These are phyloP conservation scores for Chloroidium sp. DNA, from an alignment of 163 green algal genomes.

Conservation along the genomic window DNA sequence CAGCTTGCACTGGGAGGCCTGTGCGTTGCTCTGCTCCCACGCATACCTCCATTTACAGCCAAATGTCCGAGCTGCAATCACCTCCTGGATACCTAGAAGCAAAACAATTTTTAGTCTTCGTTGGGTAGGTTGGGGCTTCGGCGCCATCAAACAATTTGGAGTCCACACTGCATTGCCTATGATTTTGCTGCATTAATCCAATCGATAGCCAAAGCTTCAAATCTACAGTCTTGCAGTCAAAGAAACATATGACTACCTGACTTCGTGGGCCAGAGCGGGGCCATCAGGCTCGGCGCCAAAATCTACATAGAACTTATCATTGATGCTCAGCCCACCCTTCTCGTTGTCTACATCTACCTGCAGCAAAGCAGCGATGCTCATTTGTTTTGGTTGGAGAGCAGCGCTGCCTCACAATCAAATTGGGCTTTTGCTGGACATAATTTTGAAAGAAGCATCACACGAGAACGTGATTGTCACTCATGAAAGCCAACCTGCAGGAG, in stretches of 20 bases:
- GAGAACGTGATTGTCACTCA: background rate
- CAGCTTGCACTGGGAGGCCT: too few species aligned
- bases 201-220: too few species aligned
- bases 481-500: slow-evolving; percentile 27
- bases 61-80: slow-evolving; percentile 77
- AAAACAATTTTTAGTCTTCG: background rate
- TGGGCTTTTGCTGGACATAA: background rate
- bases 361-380: too few species aligned
- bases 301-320: slow-evolving; percentile 42
- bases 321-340: slow-evolving; percentile 60
- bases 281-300: slow-evolving; percentile 58
- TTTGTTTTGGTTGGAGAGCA: background rate
- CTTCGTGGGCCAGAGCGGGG: slow-evolving; percentile 71
- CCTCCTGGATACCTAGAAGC: slow-evolving; percentile 20
- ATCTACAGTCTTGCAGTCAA: background rate
- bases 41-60: slow-evolving; percentile 28
- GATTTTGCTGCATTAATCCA: too few species aligned
- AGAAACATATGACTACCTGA: slow-evolving; percentile 7
- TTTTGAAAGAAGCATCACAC: background rate
- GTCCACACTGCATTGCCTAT: too few species aligned
- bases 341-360: slow-evolving; percentile 66
- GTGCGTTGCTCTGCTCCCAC: too few species aligned
- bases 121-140: background rate
- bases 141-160: too few species aligned
- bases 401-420: background rate